Evolutionary conservation across 1,284 basidiomycete genomes (phyloP), one percentile per base, ranked within the genome.

Genomic region (Cutaneotrichosporon arboriforme): DNA sequence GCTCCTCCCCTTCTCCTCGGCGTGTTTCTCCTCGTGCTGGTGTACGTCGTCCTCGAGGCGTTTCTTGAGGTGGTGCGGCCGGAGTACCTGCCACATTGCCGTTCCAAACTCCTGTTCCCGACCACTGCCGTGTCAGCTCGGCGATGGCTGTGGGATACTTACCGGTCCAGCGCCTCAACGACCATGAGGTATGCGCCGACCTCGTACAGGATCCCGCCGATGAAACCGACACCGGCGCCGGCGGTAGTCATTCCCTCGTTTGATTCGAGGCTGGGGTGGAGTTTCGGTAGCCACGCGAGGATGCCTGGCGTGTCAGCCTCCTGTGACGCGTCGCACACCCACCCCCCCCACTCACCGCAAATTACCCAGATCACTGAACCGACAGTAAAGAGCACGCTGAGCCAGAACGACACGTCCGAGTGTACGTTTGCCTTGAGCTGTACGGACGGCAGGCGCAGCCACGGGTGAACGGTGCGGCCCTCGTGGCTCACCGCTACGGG

Each of bases 181-280:
- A 81, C 72, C 31, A 78, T 77, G 9, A 78, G 65, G 13, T 80
- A 71, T 1, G 77, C 74, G 12, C 80, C 80, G 23, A 80, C 52
- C 49, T 80, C 79, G 71, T 83, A 84, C 10, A 82, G 69, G 7
- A 81, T 79, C 1, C 81, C 82, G 4, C 82, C 83, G 2, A 80
- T 56, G 46, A 76, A 74, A 0, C 65, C 74, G 56, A 78, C 78
- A 0, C 78, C 80, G 2, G 78, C 73, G 3, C 77, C 78, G 1
- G 69, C 60, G 3, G 54, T 39, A 15, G 43, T 26, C 8, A 47
- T 49, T 46, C 69, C 65, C 21, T 71, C 55, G 8, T 52, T 34
- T n/a, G 76, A 64, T 49, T 74, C 63, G 8, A 78, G 62, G 45
- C 79, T 70, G 0, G 82, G 26, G 26, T 31, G 26, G 26, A 31